Conservation (phyloP, 768 basidiomycete species). For the Termitomyces titanicus region DNA sequence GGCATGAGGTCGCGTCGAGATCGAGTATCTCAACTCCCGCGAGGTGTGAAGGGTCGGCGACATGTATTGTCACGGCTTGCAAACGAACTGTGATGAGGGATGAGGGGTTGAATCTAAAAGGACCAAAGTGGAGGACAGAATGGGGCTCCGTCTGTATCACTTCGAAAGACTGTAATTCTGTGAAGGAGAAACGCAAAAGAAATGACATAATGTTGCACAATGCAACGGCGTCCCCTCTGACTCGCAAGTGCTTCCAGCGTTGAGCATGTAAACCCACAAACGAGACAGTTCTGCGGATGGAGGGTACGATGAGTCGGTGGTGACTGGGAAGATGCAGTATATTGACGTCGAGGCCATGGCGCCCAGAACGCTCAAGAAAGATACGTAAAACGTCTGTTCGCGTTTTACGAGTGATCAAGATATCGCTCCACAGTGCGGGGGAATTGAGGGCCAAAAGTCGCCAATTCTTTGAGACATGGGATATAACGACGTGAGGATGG, state of each 20-base stretch:
- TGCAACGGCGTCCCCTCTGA: background rate
- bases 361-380: background rate
- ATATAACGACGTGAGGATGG: background rate
- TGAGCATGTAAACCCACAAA: background rate
- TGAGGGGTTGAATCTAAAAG: background rate
- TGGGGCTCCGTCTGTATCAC: background rate
- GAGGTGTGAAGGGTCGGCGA: background rate
- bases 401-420: background rate
- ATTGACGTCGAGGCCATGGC: background rate
- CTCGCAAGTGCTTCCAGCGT: background rate
- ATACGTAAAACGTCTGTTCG: background rate
- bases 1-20: background rate
- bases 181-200: background rate
- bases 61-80: background rate
- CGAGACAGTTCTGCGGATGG: background rate
- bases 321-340: background rate
- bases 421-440: background rate
- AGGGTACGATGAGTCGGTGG: background rate
- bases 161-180: background rate
- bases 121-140: background rate
- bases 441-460: background rate
- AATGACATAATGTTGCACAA: background rate
- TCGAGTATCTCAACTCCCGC: background rate
- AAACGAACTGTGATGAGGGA: background rate
- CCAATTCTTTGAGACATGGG: background rate